Evolutionary conservation across 345 rosid genomes (phyloP).

Genomic region (Pistacia atlantica): DNA sequence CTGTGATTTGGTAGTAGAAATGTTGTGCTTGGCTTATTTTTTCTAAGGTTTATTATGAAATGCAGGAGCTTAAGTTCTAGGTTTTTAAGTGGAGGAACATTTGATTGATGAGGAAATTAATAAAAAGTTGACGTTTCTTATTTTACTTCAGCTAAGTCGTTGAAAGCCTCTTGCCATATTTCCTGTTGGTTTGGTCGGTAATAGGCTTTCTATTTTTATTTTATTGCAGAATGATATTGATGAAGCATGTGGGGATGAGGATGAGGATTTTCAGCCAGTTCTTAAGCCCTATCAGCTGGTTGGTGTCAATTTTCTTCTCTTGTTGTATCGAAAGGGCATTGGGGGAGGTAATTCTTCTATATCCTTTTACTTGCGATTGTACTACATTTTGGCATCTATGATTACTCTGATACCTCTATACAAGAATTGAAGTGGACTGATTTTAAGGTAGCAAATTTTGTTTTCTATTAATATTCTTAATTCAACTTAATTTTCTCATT

Average conservation of each 20-base stretch:
- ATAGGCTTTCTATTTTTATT: background rate
- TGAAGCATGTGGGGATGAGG: constrained; percentile 71
- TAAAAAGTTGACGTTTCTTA: background rate
- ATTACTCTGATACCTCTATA: background rate
- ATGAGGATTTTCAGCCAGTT: constrained; percentile 78
- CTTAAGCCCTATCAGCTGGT: constrained; percentile 94
- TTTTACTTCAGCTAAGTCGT: background rate
- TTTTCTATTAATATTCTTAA: background rate
- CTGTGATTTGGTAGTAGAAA: background rate
- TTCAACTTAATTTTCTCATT: too few relatives aligned
- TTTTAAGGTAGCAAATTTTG: background rate
- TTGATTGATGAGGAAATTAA: constrained; percentile 5
- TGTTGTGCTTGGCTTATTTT: background rate
- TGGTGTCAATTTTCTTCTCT: constrained; percentile 96
- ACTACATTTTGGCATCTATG: background rate
- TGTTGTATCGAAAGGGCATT: constrained; percentile 76
- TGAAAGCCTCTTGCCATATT: background rate
- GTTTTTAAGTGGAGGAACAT: background rate
- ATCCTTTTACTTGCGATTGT: background rate
- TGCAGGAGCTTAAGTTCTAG: too few relatives aligned
- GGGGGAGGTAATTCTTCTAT: constrained; percentile 70
- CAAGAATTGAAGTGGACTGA: background rate
- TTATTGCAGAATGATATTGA: constrained; percentile 72
- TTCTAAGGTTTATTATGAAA: too few relatives aligned
- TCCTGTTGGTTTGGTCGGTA: background rate